Conservation (phyloP, 108 stramenopile species). For the Cylindrotheca closterium region DNA sequence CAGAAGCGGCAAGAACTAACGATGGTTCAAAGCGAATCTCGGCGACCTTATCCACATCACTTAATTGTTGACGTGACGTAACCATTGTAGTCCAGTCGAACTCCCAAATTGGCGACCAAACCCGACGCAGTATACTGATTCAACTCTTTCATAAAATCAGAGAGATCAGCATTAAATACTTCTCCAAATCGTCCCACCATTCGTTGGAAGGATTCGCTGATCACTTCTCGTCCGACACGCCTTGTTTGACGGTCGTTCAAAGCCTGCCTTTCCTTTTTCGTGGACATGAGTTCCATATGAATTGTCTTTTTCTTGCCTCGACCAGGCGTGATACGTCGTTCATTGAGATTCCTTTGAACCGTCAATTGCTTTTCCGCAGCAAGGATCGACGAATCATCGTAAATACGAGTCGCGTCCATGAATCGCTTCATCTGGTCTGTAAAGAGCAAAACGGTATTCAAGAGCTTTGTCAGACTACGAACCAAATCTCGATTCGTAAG, state of each 20-base stretch:
- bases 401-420: constrained; percentile 59
- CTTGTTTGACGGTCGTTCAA: constrained; percentile 31
- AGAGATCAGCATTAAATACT: constrained; percentile 70
- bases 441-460: constrained; percentile 84
- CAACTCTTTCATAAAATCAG: constrained; percentile 74
- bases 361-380: constrained; percentile 35
- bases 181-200: constrained; percentile 80
- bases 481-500: constrained; percentile 87
- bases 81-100: constrained; percentile 86
- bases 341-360: constrained; percentile 43
- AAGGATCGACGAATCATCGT: constrained; percentile 31
- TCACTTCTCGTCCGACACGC: constrained; percentile 60
- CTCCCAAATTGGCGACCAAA: constrained; percentile 54
- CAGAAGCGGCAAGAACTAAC: too few species aligned
- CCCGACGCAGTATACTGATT: constrained; percentile 53
- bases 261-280: constrained; percentile 25
- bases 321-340: constrained; percentile 4
- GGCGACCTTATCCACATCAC: background rate
- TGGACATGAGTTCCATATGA: constrained; percentile 16
- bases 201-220: constrained; percentile 62
- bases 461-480: constrained; percentile 58
- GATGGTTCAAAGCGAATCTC: too few species aligned
- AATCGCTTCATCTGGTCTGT: constrained; percentile 83
- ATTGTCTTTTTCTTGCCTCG: constrained; percentile 24
- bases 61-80: constrained; percentile 56